Evolutionary conservation across 768 basidiomycete genomes (phyloP).

Genomic region (Trametes cingulata): DNA sequence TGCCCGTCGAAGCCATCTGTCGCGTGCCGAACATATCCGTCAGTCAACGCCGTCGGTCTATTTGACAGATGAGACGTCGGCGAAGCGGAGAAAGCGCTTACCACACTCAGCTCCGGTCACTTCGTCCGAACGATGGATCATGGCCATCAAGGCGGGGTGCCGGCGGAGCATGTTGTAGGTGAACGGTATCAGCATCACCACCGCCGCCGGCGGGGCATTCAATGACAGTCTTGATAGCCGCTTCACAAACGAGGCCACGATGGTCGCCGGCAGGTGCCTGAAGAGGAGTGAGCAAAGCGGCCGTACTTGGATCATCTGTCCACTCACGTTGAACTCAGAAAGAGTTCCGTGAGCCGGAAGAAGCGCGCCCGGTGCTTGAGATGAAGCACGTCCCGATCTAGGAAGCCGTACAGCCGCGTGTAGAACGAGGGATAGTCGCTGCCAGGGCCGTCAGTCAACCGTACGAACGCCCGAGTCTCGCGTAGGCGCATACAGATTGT

Average conservation of each 20-base stretch:
- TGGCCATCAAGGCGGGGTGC: constrained; percentile 88
- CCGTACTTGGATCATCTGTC: not conserved
- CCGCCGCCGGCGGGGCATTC: constrained; percentile 83
- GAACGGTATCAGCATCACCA: constrained; percentile 90
- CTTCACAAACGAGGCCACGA: constrained; percentile 96
- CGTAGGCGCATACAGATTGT: constrained; percentile 74
- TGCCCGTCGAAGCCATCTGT: constrained; percentile 68
- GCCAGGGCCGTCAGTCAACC: constrained; percentile 11
- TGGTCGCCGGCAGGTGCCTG: constrained; percentile 83
- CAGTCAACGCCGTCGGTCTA: not conserved
- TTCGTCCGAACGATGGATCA: constrained; percentile 75
- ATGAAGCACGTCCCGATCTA: constrained; percentile 87
- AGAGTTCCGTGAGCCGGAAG: constrained; percentile 89
- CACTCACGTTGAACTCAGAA: constrained; percentile 87
- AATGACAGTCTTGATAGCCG: constrained; percentile 84
- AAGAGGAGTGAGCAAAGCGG: no score
- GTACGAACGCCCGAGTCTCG: not conserved
- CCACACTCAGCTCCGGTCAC: constrained; percentile 16
- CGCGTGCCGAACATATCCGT: not conserved
- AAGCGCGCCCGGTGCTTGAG: constrained; percentile 92
- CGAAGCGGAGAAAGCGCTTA: constrained; percentile 14
- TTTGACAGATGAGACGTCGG: not conserved
- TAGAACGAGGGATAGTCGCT: constrained; percentile 98
- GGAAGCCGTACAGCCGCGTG: constrained; percentile 84
- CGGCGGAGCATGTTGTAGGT: constrained; percentile 91